A percentile compares a stretch with the other conserved stretches of the same genome.
Evolutionary conservation across 805 yeast species (phyloP).

Genomic region (Yarrowia osloensis): DNA sequence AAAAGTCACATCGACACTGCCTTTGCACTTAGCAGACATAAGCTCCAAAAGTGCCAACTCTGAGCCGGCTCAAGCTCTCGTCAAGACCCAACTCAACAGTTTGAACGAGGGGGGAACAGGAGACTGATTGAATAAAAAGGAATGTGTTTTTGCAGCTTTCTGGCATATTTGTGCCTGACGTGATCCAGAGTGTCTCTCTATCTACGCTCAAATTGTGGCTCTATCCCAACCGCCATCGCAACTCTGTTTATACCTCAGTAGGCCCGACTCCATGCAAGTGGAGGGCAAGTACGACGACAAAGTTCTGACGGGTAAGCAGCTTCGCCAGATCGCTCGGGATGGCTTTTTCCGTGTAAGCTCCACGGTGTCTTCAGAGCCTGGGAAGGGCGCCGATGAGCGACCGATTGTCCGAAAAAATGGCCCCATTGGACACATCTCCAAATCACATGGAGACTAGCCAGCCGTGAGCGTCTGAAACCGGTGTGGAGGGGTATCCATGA

Average conservation of each 20-base stretch:
- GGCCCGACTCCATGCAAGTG: neutral
- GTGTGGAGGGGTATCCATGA: conserved; percentile 9
- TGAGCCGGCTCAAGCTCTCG: neutral
- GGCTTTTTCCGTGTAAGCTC: conserved; percentile 7
- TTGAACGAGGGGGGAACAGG: neutral
- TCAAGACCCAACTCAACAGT: neutral
- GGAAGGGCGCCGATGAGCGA: neutral
- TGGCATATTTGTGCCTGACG: too few relatives aligned
- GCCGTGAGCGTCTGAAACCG: too few relatives aligned
- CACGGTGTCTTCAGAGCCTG: neutral
- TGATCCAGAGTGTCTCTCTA: too few relatives aligned
- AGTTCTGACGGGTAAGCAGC: conserved; percentile 22
- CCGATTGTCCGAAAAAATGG: conserved; percentile 11
- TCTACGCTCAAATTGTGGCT: too few relatives aligned
- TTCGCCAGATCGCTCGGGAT: conserved; percentile 4
- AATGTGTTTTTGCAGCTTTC: neutral
- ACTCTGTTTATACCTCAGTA: neutral
- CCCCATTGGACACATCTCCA: neutral
- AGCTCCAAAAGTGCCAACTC: neutral
- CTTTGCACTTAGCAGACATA: neutral
- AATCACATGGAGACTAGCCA: conserved; percentile 1
- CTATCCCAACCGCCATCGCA: too few relatives aligned
- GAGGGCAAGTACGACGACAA: conserved; percentile 3
- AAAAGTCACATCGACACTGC: neutral
- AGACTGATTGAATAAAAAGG: neutral